Percentiles rank a stretch among this genome's conserved stretches.
phyloP scores from a whole-genome alignment of 352 stramenopile genomes.

The Phytophthora niederhauseri region DNA sequence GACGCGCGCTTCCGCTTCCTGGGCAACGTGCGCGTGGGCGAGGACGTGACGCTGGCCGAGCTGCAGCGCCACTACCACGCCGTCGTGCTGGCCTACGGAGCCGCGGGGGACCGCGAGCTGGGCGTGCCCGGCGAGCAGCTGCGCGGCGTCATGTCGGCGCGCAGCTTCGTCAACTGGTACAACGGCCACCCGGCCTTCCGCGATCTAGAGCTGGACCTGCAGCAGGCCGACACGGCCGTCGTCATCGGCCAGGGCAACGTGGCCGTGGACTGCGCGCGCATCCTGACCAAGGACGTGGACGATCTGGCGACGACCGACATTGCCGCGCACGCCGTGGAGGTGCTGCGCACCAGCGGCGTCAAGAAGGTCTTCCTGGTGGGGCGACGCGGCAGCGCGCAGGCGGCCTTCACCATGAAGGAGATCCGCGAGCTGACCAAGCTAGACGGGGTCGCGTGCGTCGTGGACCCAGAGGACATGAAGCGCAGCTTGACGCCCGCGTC shows the following conservation, averaged over 20 bases:
- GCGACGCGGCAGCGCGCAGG: conserved; percentile 95
- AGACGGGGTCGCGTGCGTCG: conserved; percentile 77
- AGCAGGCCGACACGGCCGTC: conserved; percentile 79
- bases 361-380: conserved; percentile 93
- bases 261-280: conserved; percentile 96
- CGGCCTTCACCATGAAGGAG: conserved; percentile 98
- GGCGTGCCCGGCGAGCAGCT: conserved; percentile 87
- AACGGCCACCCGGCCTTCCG: conserved; percentile 97
- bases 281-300: conserved; percentile 93
- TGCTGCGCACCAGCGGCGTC: conserved; percentile 72
- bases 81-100: conserved; percentile 97
- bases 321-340: conserved; percentile 86
- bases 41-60: conserved; percentile 88
- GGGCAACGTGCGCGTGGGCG: conserved; percentile 89
- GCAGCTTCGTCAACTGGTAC: conserved; percentile 99
- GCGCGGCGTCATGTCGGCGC: conserved; percentile 79
- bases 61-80: conserved; percentile 94
- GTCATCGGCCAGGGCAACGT: conserved; percentile 98
- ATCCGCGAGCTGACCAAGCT: conserved; percentile 91
- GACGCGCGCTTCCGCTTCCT: conserved; percentile 89
- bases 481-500: conserved; percentile 84
- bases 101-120: conserved; percentile 89
- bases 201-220: conserved; percentile 74
- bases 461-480: conserved; percentile 91
- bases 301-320: conserved; percentile 95